These are phyloP conservation scores for Tuber borchii DNA, from an alignment of 495 filamentous ascomycete genomes.

Conservation along the genomic window DNA sequence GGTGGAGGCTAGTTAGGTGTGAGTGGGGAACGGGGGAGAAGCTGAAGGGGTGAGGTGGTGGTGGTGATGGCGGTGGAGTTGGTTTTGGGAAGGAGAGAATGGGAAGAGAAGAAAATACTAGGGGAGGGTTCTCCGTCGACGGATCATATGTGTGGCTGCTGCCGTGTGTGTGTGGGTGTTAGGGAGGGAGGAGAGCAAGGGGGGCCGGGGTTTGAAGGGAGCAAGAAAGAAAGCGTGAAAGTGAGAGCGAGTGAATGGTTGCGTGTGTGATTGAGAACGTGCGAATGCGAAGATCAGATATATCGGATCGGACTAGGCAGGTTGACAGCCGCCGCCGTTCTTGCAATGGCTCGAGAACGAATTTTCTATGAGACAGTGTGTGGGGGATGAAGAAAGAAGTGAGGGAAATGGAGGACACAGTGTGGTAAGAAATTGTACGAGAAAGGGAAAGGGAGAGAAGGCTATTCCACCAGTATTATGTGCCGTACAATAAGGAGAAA, in stretches of 20 bases:
- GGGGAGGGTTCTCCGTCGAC: slow-evolving; percentile 34
- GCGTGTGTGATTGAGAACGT: slow-evolving; percentile 7
- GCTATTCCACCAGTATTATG: neutral
- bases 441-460: neutral
- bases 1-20: neutral
- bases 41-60: neutral
- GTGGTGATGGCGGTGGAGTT: slow-evolving; percentile 2
- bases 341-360: neutral
- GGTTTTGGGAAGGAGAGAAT: slow-evolving; percentile 15
- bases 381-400: neutral
- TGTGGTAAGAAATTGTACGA: neutral
- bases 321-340: slow-evolving; percentile 8
- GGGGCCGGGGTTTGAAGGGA: slow-evolving; percentile 1
- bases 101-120: slow-evolving; percentile 24
- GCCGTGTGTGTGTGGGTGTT: slow-evolving; percentile 15
- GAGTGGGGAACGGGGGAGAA: neutral
- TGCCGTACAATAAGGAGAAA: neutral
- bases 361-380: neutral
- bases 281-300: slow-evolving; percentile 9
- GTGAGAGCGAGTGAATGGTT: slow-evolving; percentile 7
- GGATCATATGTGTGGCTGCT: slow-evolving; percentile 39
- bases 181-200: slow-evolving; percentile 31
- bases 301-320: slow-evolving; percentile 1
- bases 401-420: neutral
- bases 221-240: neutral